phyloP scores from a whole-genome alignment of 306 rosid species.

The Citrullus colocynthis region DNA sequence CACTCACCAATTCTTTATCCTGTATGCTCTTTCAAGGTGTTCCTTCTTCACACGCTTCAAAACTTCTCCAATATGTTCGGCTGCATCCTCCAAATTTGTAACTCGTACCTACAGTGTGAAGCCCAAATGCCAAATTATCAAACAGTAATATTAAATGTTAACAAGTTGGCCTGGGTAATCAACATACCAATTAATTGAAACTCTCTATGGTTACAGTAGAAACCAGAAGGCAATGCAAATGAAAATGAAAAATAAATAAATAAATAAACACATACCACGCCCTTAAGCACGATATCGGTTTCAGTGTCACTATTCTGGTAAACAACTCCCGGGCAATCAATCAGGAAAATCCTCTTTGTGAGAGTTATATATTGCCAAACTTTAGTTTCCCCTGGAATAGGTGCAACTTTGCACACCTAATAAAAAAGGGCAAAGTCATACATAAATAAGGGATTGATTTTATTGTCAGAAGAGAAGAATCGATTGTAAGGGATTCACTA shows the following conservation, averaged over 20 bases:
- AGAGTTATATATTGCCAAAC: constrained; percentile 96
- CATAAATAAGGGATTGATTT: background rate
- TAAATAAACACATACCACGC: constrained; percentile 50
- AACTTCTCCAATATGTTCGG: constrained; percentile 94
- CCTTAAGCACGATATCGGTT: constrained; percentile 83
- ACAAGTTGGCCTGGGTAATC: background rate
- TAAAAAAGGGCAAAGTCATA: background rate
- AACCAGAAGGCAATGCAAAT: background rate
- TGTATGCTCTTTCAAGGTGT: constrained; percentile 83
- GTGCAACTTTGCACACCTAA: constrained; percentile 97
- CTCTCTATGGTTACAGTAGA: background rate
- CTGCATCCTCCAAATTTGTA: constrained; percentile 82
- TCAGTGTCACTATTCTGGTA: constrained; percentile 73
- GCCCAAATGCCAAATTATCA: background rate
- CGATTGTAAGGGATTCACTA: background rate
- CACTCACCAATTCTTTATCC: constrained; percentile 52
- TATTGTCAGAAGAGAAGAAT: background rate
- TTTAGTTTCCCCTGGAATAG: constrained; percentile 95
- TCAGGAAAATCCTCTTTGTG: constrained; percentile 86
- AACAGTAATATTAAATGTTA: background rate
- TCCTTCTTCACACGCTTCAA: constrained; percentile 83
- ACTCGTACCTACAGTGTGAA: constrained; percentile 59
- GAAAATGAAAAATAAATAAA: background rate
- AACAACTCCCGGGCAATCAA: constrained; percentile 94
- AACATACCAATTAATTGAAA: background rate